Percentiles rank a stretch among this genome's conserved stretches.
phyloP scores from a whole-genome alignment of 140 eudicot genomes.

The Oenanthe javanica region DNA sequence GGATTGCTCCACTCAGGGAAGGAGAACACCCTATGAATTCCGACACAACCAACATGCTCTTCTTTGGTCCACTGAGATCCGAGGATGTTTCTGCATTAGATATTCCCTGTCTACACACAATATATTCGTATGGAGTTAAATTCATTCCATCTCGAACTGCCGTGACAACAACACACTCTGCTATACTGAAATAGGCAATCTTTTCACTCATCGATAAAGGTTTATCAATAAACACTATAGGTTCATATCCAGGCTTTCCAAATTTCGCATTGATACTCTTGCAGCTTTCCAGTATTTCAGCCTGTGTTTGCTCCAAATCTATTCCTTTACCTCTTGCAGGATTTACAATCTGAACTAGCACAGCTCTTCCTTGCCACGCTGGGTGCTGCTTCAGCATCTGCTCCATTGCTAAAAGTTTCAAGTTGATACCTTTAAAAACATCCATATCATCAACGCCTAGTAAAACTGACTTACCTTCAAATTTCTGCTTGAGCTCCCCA shows the following conservation, averaged over 20 bases:
- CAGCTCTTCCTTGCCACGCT: conserved; percentile 70
- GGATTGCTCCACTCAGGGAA: conserved; percentile 81
- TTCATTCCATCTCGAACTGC: conserved; percentile 89
- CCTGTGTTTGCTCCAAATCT: conserved; percentile 45
- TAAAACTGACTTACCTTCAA: conserved; percentile 66
- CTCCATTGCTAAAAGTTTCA: conserved; percentile 86
- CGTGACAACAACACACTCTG: conserved; percentile 87
- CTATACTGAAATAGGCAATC: conserved; percentile 69
- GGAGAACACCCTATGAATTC: conserved; percentile 93
- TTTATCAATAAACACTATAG: conserved; percentile 55
- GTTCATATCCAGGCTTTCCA: conserved; percentile 82
- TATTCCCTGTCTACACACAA: conserved; percentile 66
- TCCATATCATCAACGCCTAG: conserved; percentile 88
- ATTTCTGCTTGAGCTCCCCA: conserved; percentile 57
- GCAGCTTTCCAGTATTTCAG: conserved; percentile 72
- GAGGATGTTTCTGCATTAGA: conserved; percentile 39
- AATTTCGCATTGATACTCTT: conserved; percentile 54
- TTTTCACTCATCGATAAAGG: conserved; percentile 47
- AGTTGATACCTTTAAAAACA: conserved; percentile 70
- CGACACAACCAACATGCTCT: conserved; percentile 81
- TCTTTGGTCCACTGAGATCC: conserved; percentile 43
- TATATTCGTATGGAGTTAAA: conserved; percentile 75
- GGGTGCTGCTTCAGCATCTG: conserved; percentile 73
- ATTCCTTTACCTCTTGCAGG: conserved; percentile 74
- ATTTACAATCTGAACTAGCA: conserved; percentile 69